Evolutionary conservation across 768 basidiomycete species (phyloP).

Genomic region (Leccinum sublutescens): DNA sequence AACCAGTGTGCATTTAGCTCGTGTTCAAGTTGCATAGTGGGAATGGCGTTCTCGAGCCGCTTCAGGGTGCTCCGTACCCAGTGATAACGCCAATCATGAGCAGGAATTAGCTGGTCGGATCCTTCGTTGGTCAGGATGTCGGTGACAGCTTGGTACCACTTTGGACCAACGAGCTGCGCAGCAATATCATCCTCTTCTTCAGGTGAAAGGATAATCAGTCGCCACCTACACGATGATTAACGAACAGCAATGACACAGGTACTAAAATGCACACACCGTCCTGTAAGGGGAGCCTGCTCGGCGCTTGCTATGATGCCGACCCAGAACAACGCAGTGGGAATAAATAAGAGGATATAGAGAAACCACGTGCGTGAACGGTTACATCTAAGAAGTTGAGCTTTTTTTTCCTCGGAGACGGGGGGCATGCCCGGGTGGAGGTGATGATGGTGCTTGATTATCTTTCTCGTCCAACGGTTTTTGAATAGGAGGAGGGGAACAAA

Average conservation of each 20-base stretch:
- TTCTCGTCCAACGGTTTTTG: slow-evolving; percentile 52
- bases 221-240: slow-evolving; percentile 54
- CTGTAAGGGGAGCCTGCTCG: slow-evolving; percentile 82
- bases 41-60: slow-evolving; percentile 72
- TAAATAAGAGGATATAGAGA: slow-evolving; percentile 54
- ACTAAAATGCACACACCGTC: slow-evolving; percentile 52
- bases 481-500: slow-evolving; percentile 69
- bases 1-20: slow-evolving; percentile 57
- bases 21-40: slow-evolving; percentile 58
- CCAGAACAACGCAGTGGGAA: slow-evolving; percentile 64
- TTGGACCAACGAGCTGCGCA: slow-evolving; percentile 73
- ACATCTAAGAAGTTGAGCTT: slow-evolving; percentile 43
- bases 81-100: slow-evolving; percentile 82
- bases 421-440: slow-evolving; percentile 39
- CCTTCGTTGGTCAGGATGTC: slow-evolving; percentile 72
- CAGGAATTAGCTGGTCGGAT: slow-evolving; percentile 60
- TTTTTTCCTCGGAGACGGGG: slow-evolving; percentile 49
- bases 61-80: slow-evolving; percentile 86
- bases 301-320: slow-evolving; percentile 68
- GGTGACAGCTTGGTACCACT: slow-evolving; percentile 84
- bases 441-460: slow-evolving; percentile 47
- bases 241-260: not conserved
- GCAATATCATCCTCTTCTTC: slow-evolving; percentile 92
- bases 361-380: slow-evolving; percentile 50
- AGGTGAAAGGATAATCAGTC: slow-evolving; percentile 85